Evolutionary conservation across 164 flowering plant species (phyloP), one percentile per base, ranked within the genome.

Genomic region (Tinospora cordifolia): DNA sequence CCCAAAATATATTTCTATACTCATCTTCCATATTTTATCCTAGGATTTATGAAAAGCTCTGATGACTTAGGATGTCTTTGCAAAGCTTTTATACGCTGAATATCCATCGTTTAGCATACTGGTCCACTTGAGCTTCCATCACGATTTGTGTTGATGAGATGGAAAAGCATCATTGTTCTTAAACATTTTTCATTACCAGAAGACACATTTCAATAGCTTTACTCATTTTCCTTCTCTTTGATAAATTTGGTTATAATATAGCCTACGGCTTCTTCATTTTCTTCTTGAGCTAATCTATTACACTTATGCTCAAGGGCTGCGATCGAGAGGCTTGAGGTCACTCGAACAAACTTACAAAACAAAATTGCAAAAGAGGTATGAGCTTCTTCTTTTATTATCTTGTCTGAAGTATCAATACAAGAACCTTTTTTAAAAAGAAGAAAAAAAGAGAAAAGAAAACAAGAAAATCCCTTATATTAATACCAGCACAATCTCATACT

Each of bases 331-430:
- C 92, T 94, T 71, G 90, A 90, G 83, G 73, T 71, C 59, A 69
- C 80, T 14, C 90, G 85, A 83, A 22, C 68, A 51, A 88, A 89
- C 36, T 75, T 89, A 71, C 83, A 86, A 76, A 83, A 77, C 71
- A 84, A 73, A 83, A 81, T 90, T 72, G 80, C 82, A 21, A 81
- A 81, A 75, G 97, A 92, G 97, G 99, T 91, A 75, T 25, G 64
- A 21, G 39, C 46, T 58, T 40, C 24, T 15, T 26, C 46, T 46
- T 24, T 65, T 25, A 24, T 27, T 67, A 54, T 57, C 47, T 60
- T 34, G 25, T 13, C 27, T 22, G 12, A 47, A 70, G 19, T 67
- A 25, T 51, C 66, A 14, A 12, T 47, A 1, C 65, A 14, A 30
- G 6, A 12, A 71, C 13, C 13, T 65, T 36, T 2, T 8, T 65